Conservation (phyloP, 176 grass and related monocot species). For the maize (Zea mays) region Zm-B73-REFERENCE-NAM-5.0 NC_050102.1:71480501-71481000, state of each 20-base stretch:
- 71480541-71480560: neutral
- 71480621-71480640: neutral
- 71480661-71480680: neutral
- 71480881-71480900: neutral
- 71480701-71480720: neutral
- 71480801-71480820: neutral
- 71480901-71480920: neutral
- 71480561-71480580: neutral
- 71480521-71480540: neutral
- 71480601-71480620: neutral
- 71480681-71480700: neutral
- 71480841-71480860: neutral
- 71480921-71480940: constrained; percentile 88
- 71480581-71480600: neutral
- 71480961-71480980: constrained; percentile 75
- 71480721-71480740: neutral
- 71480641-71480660: neutral
- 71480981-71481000: constrained; percentile 84
- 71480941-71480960: constrained; percentile 82
- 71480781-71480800: neutral
- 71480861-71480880: neutral
- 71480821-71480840: neutral
- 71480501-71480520: neutral
- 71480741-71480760: neutral
- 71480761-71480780: neutral